These are phyloP conservation scores for Spongospora subterranea DNA, from an alignment of 208 protist genomes.

Conservation along the genomic window DNA sequence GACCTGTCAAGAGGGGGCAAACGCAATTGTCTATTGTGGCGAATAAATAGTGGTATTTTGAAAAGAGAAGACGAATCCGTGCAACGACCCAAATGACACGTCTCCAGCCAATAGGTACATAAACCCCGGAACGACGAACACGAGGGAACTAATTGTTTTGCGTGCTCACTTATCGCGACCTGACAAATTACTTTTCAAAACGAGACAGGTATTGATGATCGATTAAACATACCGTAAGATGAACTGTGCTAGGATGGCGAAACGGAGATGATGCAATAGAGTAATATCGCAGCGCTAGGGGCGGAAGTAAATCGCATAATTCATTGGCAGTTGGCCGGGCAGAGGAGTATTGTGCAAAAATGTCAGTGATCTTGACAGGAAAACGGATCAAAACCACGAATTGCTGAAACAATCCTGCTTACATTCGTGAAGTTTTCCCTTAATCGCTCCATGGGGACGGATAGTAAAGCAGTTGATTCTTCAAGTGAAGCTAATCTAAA, in stretches of 20 bases:
- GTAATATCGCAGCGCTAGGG: constrained; percentile 4
- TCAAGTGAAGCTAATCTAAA: no score
- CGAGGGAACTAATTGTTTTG: not conserved
- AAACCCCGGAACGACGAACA: constrained; percentile 19
- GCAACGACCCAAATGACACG: not conserved
- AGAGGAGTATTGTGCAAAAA: not conserved
- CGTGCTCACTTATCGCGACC: not conserved
- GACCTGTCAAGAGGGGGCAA: not conserved
- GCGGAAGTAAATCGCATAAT: not conserved
- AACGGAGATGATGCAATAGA: constrained; percentile 36
- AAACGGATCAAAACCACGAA: not conserved
- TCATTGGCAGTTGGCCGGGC: not conserved
- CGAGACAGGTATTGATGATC: not conserved
- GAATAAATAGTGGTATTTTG: not conserved
- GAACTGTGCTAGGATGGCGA: not conserved
- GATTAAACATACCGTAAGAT: not conserved
- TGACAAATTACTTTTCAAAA: not conserved
- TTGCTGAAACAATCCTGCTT: no score
- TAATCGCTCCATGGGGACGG: no score
- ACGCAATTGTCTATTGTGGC: not conserved
- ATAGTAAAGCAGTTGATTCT: no score
- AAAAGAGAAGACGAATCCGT: not conserved
- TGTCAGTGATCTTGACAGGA: not conserved
- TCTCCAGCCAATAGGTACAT: not conserved
- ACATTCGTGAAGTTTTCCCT: no score